These are phyloP conservation scores for Nitzschia palea DNA, from an alignment of 108 stramenopile species.

Conservation along the genomic window DNA sequence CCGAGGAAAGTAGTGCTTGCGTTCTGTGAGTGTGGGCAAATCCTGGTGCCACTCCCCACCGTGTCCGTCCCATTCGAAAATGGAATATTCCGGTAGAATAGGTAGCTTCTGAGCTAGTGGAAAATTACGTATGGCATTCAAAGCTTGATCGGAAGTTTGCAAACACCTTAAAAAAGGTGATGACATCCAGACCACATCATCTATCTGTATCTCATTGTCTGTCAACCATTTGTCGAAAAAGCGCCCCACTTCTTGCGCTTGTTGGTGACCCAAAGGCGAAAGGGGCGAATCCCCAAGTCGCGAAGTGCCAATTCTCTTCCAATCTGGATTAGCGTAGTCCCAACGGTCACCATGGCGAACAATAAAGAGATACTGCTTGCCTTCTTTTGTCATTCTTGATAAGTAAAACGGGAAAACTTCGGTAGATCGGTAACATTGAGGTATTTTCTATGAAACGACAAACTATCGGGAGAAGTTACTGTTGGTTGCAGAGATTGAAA, in stretches of 20 bases:
- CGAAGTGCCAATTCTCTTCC: constrained; percentile 26
- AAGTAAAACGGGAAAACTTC: no score
- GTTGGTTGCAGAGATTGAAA: no score
- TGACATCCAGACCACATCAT: constrained; percentile 53
- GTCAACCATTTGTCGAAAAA: constrained; percentile 42
- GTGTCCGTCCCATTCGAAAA: constrained; percentile 65
- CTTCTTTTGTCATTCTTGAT: constrained; percentile 18
- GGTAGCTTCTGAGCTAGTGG: neutral
- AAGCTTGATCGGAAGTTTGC: constrained; percentile 47
- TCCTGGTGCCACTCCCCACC: constrained; percentile 49
- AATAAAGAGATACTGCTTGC: constrained; percentile 48
- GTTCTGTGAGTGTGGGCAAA: constrained; percentile 48
- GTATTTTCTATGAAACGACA: no score
- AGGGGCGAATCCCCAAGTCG: constrained; percentile 68
- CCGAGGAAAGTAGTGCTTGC: constrained; percentile 62
- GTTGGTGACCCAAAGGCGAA: constrained; percentile 63
- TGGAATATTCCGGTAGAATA: constrained; percentile 52
- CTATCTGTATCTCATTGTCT: constrained; percentile 18
- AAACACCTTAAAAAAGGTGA: constrained; percentile 63
- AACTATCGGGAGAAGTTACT: no score
- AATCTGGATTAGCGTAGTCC: constrained; percentile 72
- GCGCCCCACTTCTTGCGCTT: constrained; percentile 69
- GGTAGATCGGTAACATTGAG: no score
- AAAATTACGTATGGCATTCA: constrained; percentile 36
- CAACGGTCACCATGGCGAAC: constrained; percentile 85